phyloP scores from a whole-genome alignment of 306 rosid genomes.

The Vachellia pachyceras region DNA sequence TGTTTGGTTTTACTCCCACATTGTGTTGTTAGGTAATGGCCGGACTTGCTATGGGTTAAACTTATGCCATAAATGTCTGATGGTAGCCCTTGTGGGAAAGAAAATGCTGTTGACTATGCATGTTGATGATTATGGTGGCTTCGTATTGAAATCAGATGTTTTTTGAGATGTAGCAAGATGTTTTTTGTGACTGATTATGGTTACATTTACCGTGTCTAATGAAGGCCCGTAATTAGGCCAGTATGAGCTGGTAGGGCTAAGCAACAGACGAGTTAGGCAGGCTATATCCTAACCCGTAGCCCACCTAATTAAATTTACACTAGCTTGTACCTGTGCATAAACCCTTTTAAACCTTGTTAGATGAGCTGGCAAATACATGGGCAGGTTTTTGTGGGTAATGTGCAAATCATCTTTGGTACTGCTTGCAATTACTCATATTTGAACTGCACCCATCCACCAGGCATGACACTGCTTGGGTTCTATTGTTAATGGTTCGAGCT shows the following conservation, averaged over 20 bases:
- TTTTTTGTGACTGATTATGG: background rate
- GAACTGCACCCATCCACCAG: too few relatives aligned
- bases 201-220: background rate
- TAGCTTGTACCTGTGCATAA: too few relatives aligned
- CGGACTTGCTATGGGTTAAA: slow-evolving; percentile 26
- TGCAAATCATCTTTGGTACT: too few relatives aligned
- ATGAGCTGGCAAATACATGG: too few relatives aligned
- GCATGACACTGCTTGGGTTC: too few relatives aligned
- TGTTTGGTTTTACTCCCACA: slow-evolving; percentile 20
- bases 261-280: too few relatives aligned
- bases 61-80: background rate
- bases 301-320: too few relatives aligned
- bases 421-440: too few relatives aligned
- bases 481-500: too few relatives aligned
- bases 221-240: background rate
- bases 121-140: background rate
- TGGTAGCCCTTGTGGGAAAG: background rate
- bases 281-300: too few relatives aligned
- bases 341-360: too few relatives aligned
- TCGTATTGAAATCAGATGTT: background rate
- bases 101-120: background rate
- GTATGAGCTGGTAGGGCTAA: background rate
- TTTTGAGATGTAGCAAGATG: background rate
- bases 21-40: background rate
- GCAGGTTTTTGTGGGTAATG: too few relatives aligned